phyloP scores from a whole-genome alignment of 352 stramenopile species.

The Hyaloperonospora brassicae region DNA sequence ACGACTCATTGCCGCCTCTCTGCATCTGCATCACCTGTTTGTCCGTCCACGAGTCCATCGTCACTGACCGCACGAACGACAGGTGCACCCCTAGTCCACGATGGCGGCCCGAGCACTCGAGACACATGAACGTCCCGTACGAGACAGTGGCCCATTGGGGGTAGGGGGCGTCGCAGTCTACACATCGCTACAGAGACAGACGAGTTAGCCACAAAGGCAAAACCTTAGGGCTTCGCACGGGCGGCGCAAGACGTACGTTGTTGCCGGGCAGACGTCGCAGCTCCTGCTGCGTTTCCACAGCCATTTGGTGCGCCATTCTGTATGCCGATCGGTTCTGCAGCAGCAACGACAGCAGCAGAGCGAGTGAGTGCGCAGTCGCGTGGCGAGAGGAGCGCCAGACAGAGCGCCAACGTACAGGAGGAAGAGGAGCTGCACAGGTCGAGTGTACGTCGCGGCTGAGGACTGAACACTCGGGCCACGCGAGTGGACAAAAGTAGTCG shows the following conservation, averaged over 20 bases:
- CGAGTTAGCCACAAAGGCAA: not conserved
- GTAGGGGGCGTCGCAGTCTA: conserved; percentile 92
- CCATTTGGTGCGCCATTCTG: conserved; percentile 70
- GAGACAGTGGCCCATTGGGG: conserved; percentile 91
- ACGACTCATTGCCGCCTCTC: conserved; percentile 67
- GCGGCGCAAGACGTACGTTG: conserved; percentile 43
- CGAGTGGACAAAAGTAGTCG: conserved; percentile 16
- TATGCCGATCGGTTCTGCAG: conserved; percentile 3
- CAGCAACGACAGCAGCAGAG: conserved; percentile 1
- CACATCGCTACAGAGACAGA: conserved; percentile 59
- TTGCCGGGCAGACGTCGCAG: conserved; percentile 74
- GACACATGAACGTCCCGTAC: conserved; percentile 94
- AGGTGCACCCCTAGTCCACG: conserved; percentile 89
- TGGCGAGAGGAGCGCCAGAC: not conserved
- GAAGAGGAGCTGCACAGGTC: conserved; percentile 4
- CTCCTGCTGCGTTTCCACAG: conserved; percentile 79
- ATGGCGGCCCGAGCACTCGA: conserved; percentile 91
- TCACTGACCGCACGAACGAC: conserved; percentile 86
- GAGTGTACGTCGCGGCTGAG: no score
- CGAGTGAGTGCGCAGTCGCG: not conserved
- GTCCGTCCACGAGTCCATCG: conserved; percentile 85
- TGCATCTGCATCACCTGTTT: conserved; percentile 84
- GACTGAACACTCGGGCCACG: conserved; percentile 7
- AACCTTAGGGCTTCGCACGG: not conserved
- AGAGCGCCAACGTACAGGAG: conserved; percentile 3